Evolutionary conservation across 345 rosid species (phyloP), one percentile per base, ranked within the genome.

Genomic region (Salix koriyanagi): DNA sequence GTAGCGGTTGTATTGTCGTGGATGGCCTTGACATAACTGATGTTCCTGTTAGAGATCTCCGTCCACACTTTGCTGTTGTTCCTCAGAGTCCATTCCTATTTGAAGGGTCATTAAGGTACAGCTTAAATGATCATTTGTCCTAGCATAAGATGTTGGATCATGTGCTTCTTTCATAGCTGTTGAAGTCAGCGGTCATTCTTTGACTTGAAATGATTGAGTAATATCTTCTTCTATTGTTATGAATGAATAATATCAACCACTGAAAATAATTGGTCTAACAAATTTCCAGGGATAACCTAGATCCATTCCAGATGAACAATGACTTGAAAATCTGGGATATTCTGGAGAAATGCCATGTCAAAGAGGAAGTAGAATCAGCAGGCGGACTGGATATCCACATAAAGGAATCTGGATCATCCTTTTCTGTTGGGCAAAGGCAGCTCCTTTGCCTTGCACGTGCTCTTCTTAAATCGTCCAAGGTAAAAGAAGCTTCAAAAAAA

Each of bases 381-480:
- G 97, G 97, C 69, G 99, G 99, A 15, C 83, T 95, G 76, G 91
- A 89, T 75, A 82, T 82, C 14, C 83, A 46, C 23, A 79, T 95
- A 25, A 88, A 88, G 77, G 95, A 87, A 84, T 89, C 92, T 65
- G 94, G 94, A 75, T 77, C 79, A 61, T 86, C 90, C 6, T 91
- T 92, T 84, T 94, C 97, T 36, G 92, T 89, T 41, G 99, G 97
- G 25, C 97, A 91, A 84, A 89, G 96, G 85, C 99, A 93, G 85
- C 97, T 95, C 58, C 82, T 95, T 64, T 95, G 97, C 84, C 94
- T 95, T 68, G 92, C 92, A 5, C 96, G 97, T 28, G 97, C 97
- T 48, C 90, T 93, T 75, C 96, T 95, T 78, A 91, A 89, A 88
- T 91, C 90, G 69, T 90, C 96, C 4, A 93, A 90, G 92, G 96